These are phyloP conservation scores for Chlorella vulgaris DNA, from an alignment of 139 green algal genomes.

Conservation along the genomic window DNA sequence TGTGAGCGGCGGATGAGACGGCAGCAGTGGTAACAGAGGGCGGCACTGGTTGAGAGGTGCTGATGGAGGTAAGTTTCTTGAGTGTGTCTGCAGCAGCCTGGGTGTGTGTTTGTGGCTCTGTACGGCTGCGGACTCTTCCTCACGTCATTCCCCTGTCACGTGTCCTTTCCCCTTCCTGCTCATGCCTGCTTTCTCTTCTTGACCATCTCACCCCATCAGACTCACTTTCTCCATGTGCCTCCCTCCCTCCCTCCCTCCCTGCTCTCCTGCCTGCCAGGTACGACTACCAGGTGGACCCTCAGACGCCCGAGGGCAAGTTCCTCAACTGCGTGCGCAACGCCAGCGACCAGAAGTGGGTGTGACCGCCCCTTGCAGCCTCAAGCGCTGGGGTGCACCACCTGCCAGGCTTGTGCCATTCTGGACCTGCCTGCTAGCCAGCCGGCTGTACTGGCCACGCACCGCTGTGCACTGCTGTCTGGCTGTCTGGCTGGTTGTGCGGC, in stretches of 20 bases:
- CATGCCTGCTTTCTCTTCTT: too few relatives aligned
- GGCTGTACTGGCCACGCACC: not conserved
- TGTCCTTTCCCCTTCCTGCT: not conserved
- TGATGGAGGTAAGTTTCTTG: too few relatives aligned
- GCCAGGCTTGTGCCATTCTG: not conserved
- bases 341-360: constrained; percentile 72
- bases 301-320: constrained; percentile 82
- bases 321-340: constrained; percentile 87
- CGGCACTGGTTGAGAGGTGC: too few relatives aligned
- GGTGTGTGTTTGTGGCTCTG: too few relatives aligned
- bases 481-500: not conserved
- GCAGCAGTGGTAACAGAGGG: too few relatives aligned
- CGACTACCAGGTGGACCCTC: constrained; percentile 72
- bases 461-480: not conserved
- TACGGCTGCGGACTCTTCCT: not conserved
- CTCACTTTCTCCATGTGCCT: too few relatives aligned
- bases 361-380: too few relatives aligned
- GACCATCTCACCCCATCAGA: too few relatives aligned
- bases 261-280: constrained; percentile 84
- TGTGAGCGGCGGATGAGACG: too few relatives aligned
- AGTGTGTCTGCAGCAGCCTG: too few relatives aligned
- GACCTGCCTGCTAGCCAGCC: not conserved
- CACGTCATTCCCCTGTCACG: not conserved
- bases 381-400: too few relatives aligned
- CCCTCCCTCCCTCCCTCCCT: too few relatives aligned